These are phyloP conservation scores for Stephanodiscus minutulus DNA, from an alignment of 108 stramenopile genomes.

Conservation along the genomic window DNA sequence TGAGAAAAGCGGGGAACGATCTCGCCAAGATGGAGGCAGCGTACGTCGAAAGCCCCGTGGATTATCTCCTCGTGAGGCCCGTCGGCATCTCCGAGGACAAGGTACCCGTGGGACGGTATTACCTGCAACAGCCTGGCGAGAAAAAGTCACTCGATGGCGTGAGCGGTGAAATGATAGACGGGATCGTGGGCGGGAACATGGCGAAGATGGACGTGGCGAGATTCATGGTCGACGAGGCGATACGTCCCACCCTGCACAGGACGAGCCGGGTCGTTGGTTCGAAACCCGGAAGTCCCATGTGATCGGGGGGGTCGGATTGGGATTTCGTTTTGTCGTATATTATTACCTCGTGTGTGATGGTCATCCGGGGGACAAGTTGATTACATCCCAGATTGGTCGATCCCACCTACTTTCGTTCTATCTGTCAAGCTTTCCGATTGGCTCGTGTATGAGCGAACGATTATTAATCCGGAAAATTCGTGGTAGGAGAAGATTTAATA, in stretches of 20 bases:
- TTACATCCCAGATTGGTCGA: background rate
- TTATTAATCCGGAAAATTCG: too few relatives aligned
- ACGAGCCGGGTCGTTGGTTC: constrained; percentile 61
- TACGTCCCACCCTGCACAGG: constrained; percentile 51
- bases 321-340: too few relatives aligned
- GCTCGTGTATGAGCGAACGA: too few relatives aligned
- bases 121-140: constrained; percentile 47
- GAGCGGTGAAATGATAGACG: constrained; percentile 46
- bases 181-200: constrained; percentile 55
- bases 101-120: constrained; percentile 50
- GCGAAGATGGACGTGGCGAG: constrained; percentile 75
- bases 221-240: constrained; percentile 71
- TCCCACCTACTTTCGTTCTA: too few relatives aligned
- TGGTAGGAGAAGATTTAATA: too few relatives aligned
- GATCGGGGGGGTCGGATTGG: background rate
- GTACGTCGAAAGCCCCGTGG: constrained; percentile 29
- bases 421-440: too few relatives aligned
- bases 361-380: too few relatives aligned
- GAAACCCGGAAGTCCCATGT: constrained; percentile 37
- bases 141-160: constrained; percentile 6
- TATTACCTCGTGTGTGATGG: too few relatives aligned
- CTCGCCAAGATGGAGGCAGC: constrained; percentile 55
- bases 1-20: constrained; percentile 54
- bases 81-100: constrained; percentile 65
- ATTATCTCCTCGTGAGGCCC: constrained; percentile 73